These are phyloP conservation scores for Arthrobotrys megalospora DNA, from an alignment of 2,329 filamentous ascomycete genomes.

Conservation along the genomic window DNA sequence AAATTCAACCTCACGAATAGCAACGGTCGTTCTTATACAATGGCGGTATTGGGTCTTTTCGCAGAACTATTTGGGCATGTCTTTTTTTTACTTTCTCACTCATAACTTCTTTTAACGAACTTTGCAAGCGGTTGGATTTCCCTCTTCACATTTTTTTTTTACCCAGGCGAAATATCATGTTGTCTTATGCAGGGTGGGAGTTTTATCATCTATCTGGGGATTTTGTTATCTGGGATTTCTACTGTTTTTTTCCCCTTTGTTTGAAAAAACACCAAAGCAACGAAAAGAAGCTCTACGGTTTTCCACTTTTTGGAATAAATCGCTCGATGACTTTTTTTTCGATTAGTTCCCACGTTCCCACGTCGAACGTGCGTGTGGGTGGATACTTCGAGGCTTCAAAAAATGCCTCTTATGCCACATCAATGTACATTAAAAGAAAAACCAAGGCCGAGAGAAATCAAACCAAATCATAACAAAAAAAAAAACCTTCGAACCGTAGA, in stretches of 20 bases:
- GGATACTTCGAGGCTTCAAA: conserved; percentile 30
- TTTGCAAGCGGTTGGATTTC: conserved; percentile 51
- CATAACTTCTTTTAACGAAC: conserved; percentile 44
- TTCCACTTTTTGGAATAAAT: conserved; percentile 12
- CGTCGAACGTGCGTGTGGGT: conserved; percentile 32
- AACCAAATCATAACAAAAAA: conserved; percentile 18
- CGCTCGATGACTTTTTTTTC: conserved; percentile 23
- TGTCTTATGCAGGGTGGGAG: conserved; percentile 58
- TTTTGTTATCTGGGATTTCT: conserved; percentile 39
- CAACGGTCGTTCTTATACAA: conserved; percentile 53
- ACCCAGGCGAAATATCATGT: conserved; percentile 57
- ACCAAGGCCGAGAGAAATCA: conserved; percentile 34
- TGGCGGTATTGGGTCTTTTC: conserved; percentile 47
- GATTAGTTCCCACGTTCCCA: conserved; percentile 42
- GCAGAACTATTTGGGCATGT: conserved; percentile 36
- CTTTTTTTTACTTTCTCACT: conserved; percentile 23
- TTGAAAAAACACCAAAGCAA: conserved; percentile 6
- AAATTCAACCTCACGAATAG: conserved; percentile 47
- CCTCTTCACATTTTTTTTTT: conserved; percentile 29
- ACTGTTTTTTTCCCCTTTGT: conserved; percentile 13
- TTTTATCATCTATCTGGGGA: conserved; percentile 39
- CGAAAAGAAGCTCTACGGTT: conserved; percentile 9
- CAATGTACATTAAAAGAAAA: conserved; percentile 55
- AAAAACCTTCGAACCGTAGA: conserved; percentile 33
- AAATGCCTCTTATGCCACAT: conserved; percentile 45